Evolutionary conservation across 139 green algal genomes (phyloP).

Genomic region (Closterium sp.): DNA sequence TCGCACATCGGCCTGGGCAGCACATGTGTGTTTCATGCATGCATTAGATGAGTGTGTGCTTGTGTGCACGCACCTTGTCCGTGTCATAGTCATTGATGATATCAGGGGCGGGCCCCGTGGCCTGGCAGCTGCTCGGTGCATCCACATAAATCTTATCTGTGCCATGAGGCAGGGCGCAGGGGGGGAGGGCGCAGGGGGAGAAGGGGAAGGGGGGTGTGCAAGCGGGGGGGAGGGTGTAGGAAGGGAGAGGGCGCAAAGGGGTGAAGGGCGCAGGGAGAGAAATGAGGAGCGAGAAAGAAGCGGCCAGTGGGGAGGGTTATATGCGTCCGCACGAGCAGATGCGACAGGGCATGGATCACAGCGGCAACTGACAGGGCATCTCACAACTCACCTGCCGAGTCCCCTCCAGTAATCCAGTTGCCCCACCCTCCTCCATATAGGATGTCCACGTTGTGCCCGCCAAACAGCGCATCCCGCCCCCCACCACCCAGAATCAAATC

Average conservation of each 20-base stretch:
- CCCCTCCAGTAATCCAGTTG: slow-evolving; percentile 4
- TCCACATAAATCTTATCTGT: slow-evolving; percentile 11
- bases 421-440: not conserved
- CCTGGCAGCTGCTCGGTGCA: not conserved
- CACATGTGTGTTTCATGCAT: no score
- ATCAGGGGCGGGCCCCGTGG: not conserved
- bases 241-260: no score
- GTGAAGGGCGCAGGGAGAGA: not conserved
- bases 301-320: not conserved
- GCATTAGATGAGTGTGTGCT: no score
- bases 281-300: not conserved
- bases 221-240: no score
- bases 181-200: not conserved
- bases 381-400: not conserved
- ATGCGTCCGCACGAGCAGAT: not conserved
- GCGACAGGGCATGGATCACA: not conserved
- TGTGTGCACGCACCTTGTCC: slow-evolving; percentile 7
- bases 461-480: slow-evolving; percentile 9
- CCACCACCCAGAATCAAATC: not conserved
- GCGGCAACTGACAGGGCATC: not conserved
- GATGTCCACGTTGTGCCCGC: not conserved
- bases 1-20: no score
- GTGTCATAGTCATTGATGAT: slow-evolving; percentile 6
- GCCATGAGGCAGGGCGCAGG: not conserved
- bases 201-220: not conserved